Base-by-base conservation (phyloP, 768 basidiomycete genomes). In the Mycena haematopus region DNA sequence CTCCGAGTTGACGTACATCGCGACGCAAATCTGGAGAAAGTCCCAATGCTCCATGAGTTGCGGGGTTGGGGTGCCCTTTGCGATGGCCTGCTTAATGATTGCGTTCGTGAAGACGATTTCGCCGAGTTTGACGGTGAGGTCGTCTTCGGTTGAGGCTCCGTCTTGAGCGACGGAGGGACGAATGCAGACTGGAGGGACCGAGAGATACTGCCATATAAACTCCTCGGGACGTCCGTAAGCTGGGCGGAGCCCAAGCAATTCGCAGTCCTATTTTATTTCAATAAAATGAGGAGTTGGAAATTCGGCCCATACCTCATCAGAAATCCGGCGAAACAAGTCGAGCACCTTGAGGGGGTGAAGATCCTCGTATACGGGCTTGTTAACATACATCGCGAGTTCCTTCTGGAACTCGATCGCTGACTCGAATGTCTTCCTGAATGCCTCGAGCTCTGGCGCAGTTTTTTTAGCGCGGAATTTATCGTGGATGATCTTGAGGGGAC, bases 11-110 rank as follows among this genome's bases (percentile, higher is more conserved):
- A 99, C 90, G 75, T 99, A 99, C 85, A 99, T 91, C 0, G 97
- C 97, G 25, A 99, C 93, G 17, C 91, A 90, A 52, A 96, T 83
- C 70, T 97, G 95, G 1, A 99, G 82, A 67, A 96, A 95, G 69
- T 99, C 97, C 97, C 97, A 99, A 86, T 96, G 90, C 84, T 95
- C 96, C 93, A 96, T 96, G 70, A 96, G 91, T 65, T 92, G 91
- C 38, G 90, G 85, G 15, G 91, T 95, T 3, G 92, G 92, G 4
- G 90, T 85, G 49, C 97, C 97, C 76, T 93, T 94, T 6, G 85
- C 84, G 13, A 99, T 82, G 9, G 92, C 93, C 68, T 93, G 89
- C 73, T 93, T 93, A 70, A 99, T 94, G 29, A 97, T 82, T 29
- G 92, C 90, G 70, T 98, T 99, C 62, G 90, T 91, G 71, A 95